These are phyloP conservation scores for Penicillium sp. DNA, from an alignment of 2,329 filamentous ascomycete species.

Conservation along the genomic window DNA sequence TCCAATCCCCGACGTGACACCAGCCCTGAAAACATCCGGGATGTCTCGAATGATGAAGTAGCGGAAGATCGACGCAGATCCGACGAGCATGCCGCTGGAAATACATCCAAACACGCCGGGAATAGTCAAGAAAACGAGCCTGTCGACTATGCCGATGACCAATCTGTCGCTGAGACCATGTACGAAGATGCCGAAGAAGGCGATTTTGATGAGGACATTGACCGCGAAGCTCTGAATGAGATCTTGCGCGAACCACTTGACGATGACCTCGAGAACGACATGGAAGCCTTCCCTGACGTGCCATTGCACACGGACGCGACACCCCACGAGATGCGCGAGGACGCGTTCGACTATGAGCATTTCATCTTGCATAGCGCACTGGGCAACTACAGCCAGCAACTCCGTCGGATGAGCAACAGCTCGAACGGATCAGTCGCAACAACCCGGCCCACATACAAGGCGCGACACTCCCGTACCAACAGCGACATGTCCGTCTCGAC, in stretches of 20 bases:
- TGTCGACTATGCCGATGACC: constrained; percentile 25
- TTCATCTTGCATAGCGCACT: constrained; percentile 93
- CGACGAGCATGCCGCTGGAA: constrained; percentile 1
- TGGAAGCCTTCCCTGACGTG: constrained; percentile 3
- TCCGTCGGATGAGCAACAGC: constrained; percentile 33
- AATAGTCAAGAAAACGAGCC: constrained; percentile 11
- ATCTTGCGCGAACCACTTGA: constrained; percentile 51
- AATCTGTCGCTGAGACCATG: constrained; percentile 36
- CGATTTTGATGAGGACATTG: constrained; percentile 51
- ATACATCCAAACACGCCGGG: constrained; percentile 4
- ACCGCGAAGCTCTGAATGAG: constrained; percentile 59
- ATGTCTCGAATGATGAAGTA: not conserved
- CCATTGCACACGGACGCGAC: constrained; percentile 52
- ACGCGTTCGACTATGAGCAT: constrained; percentile 94
- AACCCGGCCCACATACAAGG: constrained; percentile 36
- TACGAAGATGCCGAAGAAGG: constrained; percentile 47
- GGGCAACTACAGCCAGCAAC: constrained; percentile 55
- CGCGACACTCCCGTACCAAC: constrained; percentile 49
- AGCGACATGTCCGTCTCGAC: constrained; percentile 63
- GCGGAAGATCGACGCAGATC: constrained; percentile 6
- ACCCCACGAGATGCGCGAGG: constrained; percentile 87
- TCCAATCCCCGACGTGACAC: constrained; percentile 36
- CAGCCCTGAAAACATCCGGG: constrained; percentile 30
- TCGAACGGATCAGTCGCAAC: constrained; percentile 54
- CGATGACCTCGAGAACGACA: constrained; percentile 36